These are phyloP conservation scores for Acer campestre DNA, from an alignment of 345 rosid species.

Conservation along the genomic window DNA sequence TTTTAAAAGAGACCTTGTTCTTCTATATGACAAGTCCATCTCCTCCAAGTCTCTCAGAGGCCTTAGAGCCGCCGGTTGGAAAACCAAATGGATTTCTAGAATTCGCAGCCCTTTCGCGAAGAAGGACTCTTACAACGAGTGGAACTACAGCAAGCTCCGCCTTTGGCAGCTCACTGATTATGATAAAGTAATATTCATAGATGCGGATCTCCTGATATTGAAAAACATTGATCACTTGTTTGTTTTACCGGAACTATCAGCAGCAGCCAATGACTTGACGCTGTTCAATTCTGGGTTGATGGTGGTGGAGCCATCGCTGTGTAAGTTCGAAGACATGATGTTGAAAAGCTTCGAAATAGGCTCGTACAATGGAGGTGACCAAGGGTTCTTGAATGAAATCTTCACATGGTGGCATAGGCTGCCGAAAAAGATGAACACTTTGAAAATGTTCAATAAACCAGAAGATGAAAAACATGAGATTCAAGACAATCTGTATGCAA, in stretches of 20 bases:
- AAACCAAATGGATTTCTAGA: slow-evolving; percentile 43
- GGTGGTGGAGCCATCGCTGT: slow-evolving; percentile 82
- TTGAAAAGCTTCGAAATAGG: slow-evolving; percentile 34
- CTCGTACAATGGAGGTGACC: slow-evolving; percentile 90
- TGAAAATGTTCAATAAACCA: slow-evolving; percentile 39
- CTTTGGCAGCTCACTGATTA: slow-evolving; percentile 67
- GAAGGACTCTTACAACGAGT: slow-evolving; percentile 69
- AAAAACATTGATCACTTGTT: slow-evolving; percentile 60
- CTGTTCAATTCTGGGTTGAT: slow-evolving; percentile 84
- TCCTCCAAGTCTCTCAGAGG: slow-evolving; percentile 44
- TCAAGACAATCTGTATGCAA: slow-evolving; percentile 26
- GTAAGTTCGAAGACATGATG: slow-evolving; percentile 64
- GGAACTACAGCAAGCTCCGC: slow-evolving; percentile 91
- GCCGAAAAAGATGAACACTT: slow-evolving; percentile 49
- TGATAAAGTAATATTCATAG: slow-evolving; percentile 72
- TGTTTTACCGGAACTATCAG: slow-evolving; percentile 67
- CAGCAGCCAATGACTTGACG: slow-evolving; percentile 37
- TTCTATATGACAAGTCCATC: slow-evolving; percentile 64
- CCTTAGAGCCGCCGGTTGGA: slow-evolving; percentile 69
- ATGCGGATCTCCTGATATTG: slow-evolving; percentile 63
- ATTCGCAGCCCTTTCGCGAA: slow-evolving; percentile 65
- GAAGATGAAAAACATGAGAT: slow-evolving; percentile 19
- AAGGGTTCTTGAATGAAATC: slow-evolving; percentile 75
- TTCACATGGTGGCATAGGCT: slow-evolving; percentile 92
- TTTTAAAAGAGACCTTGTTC: slow-evolving; percentile 57